Percentiles rank a stretch among this genome's conserved stretches.
Conservation (phyloP, 257 asterid species). For the Solanum chiquidenum region DNA sequence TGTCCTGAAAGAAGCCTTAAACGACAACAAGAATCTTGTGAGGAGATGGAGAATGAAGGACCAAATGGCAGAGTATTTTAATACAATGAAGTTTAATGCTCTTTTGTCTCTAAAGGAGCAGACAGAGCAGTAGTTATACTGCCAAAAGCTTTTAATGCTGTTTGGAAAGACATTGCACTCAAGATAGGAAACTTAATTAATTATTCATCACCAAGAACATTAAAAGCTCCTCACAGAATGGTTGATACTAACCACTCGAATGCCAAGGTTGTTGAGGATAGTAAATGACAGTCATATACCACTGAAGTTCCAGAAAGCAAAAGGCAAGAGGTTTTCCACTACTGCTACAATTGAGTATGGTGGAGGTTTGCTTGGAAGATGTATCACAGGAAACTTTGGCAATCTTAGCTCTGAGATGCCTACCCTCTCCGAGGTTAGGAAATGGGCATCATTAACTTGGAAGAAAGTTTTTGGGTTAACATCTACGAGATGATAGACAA, state of each 20-base stretch:
- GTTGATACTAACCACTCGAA: neutral
- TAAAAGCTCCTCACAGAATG: neutral
- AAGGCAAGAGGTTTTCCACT: too few species aligned
- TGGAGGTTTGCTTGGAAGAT: neutral
- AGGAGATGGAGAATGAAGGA: neutral
- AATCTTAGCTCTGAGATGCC: neutral
- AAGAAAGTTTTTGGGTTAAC: neutral
- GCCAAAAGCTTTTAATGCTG: neutral
- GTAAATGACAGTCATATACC: neutral
- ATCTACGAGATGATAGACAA: neutral
- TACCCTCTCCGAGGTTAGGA: neutral
- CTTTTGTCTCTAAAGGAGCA: neutral
- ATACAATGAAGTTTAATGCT: neutral
- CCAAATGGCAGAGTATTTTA: neutral
- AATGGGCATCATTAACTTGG: neutral
- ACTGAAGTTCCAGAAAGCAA: too few species aligned
- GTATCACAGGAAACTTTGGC: neutral
- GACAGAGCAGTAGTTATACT: neutral
- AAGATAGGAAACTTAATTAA: neutral
- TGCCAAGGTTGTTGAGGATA: neutral
- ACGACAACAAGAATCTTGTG: neutral
- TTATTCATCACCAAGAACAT: neutral
- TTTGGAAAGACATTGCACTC: neutral
- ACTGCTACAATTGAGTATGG: neutral
- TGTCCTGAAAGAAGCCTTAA: neutral